Conservation (phyloP, 2,329 filamentous ascomycete genomes). For the Paramyrothecium roridum region DNA sequence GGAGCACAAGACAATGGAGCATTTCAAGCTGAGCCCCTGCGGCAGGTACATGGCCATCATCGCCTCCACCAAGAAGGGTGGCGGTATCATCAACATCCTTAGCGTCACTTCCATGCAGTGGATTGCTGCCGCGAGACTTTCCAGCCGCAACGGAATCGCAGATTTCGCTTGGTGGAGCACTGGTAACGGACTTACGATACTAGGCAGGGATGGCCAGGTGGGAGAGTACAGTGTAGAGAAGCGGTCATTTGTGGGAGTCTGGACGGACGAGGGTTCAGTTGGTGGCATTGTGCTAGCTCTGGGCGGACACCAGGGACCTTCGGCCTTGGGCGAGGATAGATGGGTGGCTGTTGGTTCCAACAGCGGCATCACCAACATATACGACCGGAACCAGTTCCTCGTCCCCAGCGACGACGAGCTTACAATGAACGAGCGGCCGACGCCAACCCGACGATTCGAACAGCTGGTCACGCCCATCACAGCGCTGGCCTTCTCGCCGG, state of each 20-base stretch:
- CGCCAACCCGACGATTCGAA: conserved; percentile 71
- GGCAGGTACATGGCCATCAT: conserved; percentile 82
- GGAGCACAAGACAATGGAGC: conserved; percentile 88
- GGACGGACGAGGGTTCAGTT: conserved; percentile 87
- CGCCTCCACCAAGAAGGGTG: conserved; percentile 77
- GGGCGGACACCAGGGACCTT: conserved; percentile 64
- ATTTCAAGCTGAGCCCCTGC: conserved; percentile 82
- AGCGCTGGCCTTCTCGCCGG: conserved; percentile 75
- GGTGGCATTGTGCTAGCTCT: conserved; percentile 80
- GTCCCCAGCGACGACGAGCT: conserved; percentile 34
- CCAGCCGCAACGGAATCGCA: conserved; percentile 77
- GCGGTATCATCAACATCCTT: conserved; percentile 83
- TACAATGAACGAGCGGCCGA: conserved; percentile 63
- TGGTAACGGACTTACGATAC: conserved; percentile 76
- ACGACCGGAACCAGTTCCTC: conserved; percentile 72
- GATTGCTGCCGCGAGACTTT: conserved; percentile 77
- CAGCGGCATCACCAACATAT: conserved; percentile 88
- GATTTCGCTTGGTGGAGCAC: conserved; percentile 94
- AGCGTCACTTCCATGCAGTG: conserved; percentile 81
- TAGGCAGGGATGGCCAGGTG: conserved; percentile 83
- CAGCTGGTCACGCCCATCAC: conserved; percentile 86
- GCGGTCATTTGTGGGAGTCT: conserved; percentile 71
- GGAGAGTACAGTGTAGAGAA: conserved; percentile 79
- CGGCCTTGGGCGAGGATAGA: conserved; percentile 68
- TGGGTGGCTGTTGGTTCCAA: conserved; percentile 88